Conservation (phyloP, 148 eudicot species). For the Cornus florida region DNA sequence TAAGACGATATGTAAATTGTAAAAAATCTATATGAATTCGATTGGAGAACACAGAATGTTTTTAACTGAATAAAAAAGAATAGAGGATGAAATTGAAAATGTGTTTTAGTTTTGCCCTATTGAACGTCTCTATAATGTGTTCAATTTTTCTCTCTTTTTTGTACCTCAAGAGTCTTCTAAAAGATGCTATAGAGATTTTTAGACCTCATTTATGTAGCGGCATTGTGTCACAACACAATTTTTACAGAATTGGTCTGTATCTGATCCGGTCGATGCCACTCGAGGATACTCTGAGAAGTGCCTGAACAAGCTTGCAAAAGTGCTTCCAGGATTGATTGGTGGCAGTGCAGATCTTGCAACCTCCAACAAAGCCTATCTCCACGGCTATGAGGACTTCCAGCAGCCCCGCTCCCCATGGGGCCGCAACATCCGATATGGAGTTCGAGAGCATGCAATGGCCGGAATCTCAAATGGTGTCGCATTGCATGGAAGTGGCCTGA, state of each 20-base stretch:
- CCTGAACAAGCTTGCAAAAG: slow-evolving; percentile 15
- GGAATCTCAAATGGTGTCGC: slow-evolving; percentile 25
- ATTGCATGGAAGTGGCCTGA: slow-evolving; percentile 21
- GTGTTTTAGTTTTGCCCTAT: no score
- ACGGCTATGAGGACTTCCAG: slow-evolving; percentile 17
- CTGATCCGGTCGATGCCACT: slow-evolving; percentile 26
- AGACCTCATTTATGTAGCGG: neutral
- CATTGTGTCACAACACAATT: neutral
- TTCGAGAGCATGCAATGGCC: slow-evolving; percentile 25
- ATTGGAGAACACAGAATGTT: no score
- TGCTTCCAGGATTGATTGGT: slow-evolving; percentile 25
- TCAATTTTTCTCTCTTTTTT: no score
- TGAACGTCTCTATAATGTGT: no score
- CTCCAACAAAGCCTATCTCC: slow-evolving; percentile 21
- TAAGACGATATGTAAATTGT: neutral
- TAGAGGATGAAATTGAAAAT: no score
- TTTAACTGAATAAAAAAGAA: no score
- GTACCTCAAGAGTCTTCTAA: no score
- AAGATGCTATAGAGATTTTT: neutral
- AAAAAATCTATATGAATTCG: no score
- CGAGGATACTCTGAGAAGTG: slow-evolving; percentile 23
- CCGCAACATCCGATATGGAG: slow-evolving; percentile 23
- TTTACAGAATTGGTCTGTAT: slow-evolving; percentile 19
- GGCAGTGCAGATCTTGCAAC: slow-evolving; percentile 25
- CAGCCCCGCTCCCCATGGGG: slow-evolving; percentile 22